Base-by-base conservation (phyloP, 257 asterid genomes). In the Solanum neorickii region DNA sequence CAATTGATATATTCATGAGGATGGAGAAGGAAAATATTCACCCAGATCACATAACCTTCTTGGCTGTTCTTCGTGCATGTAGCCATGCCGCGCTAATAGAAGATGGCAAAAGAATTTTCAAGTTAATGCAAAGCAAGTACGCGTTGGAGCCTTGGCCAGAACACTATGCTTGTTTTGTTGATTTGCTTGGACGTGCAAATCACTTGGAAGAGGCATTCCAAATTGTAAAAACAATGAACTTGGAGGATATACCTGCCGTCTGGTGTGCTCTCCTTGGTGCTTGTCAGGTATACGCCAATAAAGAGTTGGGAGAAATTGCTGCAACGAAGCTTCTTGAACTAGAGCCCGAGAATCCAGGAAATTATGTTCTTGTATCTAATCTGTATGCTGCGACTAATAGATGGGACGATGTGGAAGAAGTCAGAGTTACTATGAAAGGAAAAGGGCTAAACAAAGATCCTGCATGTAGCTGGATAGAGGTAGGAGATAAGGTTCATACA, bases 381-480 rank as follows among this genome's bases (percentile, higher is more conserved):
- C 18, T 91, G 25, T 96, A 91, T 62, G 98, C 99, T 66, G 91
- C 93, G 16, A 90, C 87, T 25, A 92, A 89, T 90, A 94, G 95
- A 91, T 96, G 98, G 99, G 94, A 90, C 15, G 94, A 95, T 15
- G 97, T 90, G 83, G 96, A 94, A 91, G 90, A 91, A 84, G 93
- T 96, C 89, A 90, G 99, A 73, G 82, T 39, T 82, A 86, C 69
- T 47, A 95, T 95, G 98, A 94, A 88, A 90, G 89, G 23, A 35
- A 94, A 89, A 90, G 96, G 96, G 83, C 85, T 95, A 88, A 94
- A 90, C 89, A 96, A 95, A 87, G 97, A 94, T 74, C 98, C 98
- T 7, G 98, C 97, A 23, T 96, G 99, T 88, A 95, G 99, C 87
- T 96, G 99, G 99, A 93, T 94, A 68, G 97, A 95, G 87, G 74